Evolutionary conservation across 176 grass and related monocot species (phyloP).

Genomic region (Carex pumila): DNA sequence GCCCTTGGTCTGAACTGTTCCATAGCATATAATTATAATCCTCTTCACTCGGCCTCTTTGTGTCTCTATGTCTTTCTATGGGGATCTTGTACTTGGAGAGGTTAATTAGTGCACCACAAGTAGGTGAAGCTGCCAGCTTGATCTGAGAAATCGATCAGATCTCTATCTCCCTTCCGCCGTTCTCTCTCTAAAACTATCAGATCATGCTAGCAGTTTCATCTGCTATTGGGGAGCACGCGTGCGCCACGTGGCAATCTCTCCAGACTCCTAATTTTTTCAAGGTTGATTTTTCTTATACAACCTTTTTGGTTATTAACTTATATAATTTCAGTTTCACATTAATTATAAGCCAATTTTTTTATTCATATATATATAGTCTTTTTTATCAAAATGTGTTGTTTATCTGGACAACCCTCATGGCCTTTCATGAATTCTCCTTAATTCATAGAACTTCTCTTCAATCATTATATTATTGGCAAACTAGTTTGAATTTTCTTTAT

Average conservation of each 20-base stretch:
- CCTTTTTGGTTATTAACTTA: background rate
- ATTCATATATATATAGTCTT: background rate
- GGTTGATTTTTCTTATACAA: background rate
- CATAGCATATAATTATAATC: background rate
- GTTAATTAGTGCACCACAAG: constrained; percentile 32
- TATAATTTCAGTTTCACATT: background rate
- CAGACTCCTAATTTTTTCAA: background rate
- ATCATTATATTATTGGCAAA: background rate
- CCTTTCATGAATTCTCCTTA: background rate
- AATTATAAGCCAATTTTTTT: background rate
- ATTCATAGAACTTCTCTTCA: background rate
- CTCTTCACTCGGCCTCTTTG: background rate
- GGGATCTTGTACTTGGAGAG: background rate
- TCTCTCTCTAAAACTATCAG: constrained; percentile 19
- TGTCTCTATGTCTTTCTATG: background rate
- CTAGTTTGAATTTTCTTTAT: background rate
- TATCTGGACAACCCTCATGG: background rate
- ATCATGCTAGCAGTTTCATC: constrained; percentile 88
- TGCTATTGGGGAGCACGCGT: constrained; percentile 43
- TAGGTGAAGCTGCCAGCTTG: constrained; percentile 79
- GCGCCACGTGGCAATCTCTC: background rate
- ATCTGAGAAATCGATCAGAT: constrained; percentile 35
- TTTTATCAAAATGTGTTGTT: background rate
- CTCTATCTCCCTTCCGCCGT: background rate
- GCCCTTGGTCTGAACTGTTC: background rate